phyloP scores from a whole-genome alignment of 306 rosid genomes.

The Quercus ilex region DNA sequence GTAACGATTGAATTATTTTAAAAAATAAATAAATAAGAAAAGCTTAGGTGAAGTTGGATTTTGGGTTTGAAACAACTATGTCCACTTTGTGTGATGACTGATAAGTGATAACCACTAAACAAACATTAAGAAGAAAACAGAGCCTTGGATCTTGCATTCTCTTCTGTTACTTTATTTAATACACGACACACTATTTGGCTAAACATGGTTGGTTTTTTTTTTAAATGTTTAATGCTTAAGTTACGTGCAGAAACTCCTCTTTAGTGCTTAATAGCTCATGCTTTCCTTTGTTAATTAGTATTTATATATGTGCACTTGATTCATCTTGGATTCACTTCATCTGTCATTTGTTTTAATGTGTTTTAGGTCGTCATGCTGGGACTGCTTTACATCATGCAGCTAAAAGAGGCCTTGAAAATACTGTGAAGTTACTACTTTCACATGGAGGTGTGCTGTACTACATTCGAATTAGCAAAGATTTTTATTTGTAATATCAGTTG shows the following conservation, averaged over 20 bases:
- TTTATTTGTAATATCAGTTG: not conserved
- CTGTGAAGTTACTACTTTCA: constrained; percentile 71
- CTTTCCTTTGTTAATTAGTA: not conserved
- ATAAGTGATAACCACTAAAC: no score
- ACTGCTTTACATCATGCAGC: constrained; percentile 98
- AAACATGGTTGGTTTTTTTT: no score
- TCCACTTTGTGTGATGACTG: not conserved
- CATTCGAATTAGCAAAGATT: not conserved
- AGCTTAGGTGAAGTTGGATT: not conserved
- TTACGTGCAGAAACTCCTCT: not conserved
- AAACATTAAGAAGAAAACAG: not conserved
- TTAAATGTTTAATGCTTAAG: not conserved
- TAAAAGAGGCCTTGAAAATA: constrained; percentile 74
- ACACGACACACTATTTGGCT: not conserved
- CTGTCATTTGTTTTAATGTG: constrained; percentile 14
- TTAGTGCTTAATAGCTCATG: not conserved
- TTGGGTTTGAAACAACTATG: not conserved
- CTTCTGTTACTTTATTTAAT: not conserved
- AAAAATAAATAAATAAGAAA: not conserved
- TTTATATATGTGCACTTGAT: not conserved
- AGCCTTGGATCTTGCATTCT: not conserved
- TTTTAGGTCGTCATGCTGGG: constrained; percentile 74
- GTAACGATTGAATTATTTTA: no score
- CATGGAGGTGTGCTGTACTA: constrained; percentile 64
- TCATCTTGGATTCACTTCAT: constrained; percentile 12